A percentile compares a stretch with the other conserved stretches of the same genome.
Evolutionary conservation across 2,329 filamentous ascomycete species (phyloP).

Genomic region (Sclerotinia spermophila): DNA sequence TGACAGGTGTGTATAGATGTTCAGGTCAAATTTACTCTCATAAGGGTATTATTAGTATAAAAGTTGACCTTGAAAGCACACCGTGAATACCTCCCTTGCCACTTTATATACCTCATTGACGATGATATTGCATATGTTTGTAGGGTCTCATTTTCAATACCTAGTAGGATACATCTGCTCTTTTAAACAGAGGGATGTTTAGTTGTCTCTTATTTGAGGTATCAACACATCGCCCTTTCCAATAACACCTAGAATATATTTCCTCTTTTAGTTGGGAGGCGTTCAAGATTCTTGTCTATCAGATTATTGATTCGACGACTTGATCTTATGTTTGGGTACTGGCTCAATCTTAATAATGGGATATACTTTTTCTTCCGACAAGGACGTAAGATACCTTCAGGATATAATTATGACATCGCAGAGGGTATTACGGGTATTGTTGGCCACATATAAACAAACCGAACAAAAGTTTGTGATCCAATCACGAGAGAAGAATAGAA

Average conservation of each 20-base stretch:
- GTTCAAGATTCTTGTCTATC: accelerated
- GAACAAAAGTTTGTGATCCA: not conserved
- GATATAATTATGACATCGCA: not conserved
- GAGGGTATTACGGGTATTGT: not conserved
- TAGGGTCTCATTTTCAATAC: not conserved
- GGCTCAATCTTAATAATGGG: not conserved
- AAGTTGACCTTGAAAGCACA: not conserved
- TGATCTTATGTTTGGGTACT: not conserved
- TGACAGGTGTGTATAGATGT: not conserved
- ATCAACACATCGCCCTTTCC: not conserved
- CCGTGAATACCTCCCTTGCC: not conserved
- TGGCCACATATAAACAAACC: not conserved
- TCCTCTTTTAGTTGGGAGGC: not conserved
- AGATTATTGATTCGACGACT: not conserved
- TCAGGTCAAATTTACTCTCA: not conserved
- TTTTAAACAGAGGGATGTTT: not conserved
- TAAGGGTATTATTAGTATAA: not conserved
- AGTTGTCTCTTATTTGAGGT: not conserved
- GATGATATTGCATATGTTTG: not conserved
- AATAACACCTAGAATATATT: not conserved
- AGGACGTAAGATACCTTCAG: not conserved
- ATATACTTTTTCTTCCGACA: not conserved
- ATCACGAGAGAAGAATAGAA: not conserved
- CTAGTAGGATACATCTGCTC: not conserved
- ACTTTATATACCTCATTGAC: not conserved